Evolutionary conservation across 805 yeast genomes (phyloP), one percentile per base, ranked within the genome.

Genomic region (Zygotorulaspora sp.): DNA sequence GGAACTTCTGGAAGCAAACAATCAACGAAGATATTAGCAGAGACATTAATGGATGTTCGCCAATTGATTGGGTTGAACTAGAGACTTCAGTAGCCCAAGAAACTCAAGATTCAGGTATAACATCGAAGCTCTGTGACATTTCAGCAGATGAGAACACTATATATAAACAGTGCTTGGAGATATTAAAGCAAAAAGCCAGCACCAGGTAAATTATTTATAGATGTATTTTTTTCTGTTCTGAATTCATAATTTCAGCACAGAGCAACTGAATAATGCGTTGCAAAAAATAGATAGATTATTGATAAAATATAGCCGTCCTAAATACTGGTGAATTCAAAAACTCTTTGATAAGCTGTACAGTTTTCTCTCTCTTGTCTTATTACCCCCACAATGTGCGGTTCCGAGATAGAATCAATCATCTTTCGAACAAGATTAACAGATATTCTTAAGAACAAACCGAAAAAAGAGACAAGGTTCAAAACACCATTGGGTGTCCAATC

Each of bases 1-100:
- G 67, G 35, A 78, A 71, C 48, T 72, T 61, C 48, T 83, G 85
- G 82, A 71, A 72, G 43, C 67, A 67, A 35, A 71, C 62, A 38
- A 51, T 74, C 17, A 71, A 72, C 24, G 63, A 64, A 31, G 78
- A 73, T 28, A 72, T 83, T 26, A 76, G 76, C 38, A 67, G 82
- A 59, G 65, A 66, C 32, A 61, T 54, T 9, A 63, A 63, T 26
- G 52, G 55, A 6, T 53, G 58, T 17, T 48, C 52, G 43, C 62
- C 47, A 42, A 65, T 57, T 45, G 57, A 26, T 1, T 57, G 43
- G 40, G 28, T 28, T 19, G 38, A 44, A n/a, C 30, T 40, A 10
- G 40, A 38, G 10, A 10, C 28, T 7, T 50, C 40, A 9, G 53
- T 55, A 28, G 47, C 64, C 28, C 45, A 67, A 20, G 58, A 62